phyloP scores from a whole-genome alignment of 108 stramenopile species.

The Cyclotella atomus region DNA sequence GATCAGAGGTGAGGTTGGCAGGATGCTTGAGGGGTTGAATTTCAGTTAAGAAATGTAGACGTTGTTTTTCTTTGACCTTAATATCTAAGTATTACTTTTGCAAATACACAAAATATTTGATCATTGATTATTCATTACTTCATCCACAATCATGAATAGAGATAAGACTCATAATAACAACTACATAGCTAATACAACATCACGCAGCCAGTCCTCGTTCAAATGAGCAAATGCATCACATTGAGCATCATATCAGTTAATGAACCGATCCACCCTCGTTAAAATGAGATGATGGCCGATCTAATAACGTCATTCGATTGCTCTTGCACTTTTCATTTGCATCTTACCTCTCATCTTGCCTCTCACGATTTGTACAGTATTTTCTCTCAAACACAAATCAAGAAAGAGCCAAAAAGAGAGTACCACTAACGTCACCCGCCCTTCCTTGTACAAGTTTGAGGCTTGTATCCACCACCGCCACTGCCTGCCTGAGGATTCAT shows the following conservation, averaged over 20 bases:
- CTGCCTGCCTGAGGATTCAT: constrained; percentile 39
- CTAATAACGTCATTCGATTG: constrained; percentile 10
- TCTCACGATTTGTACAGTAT: neutral
- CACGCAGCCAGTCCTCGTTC: too few species aligned
- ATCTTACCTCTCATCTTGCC: neutral
- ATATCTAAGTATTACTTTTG: too few species aligned
- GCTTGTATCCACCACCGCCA: constrained; percentile 32
- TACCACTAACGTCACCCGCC: constrained; percentile 42
- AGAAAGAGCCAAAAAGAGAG: constrained; percentile 7
- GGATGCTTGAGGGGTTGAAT: constrained; percentile 2
- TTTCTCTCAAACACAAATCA: neutral
- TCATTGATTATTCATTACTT: too few species aligned
- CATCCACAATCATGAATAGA: too few species aligned
- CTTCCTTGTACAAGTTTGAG: constrained; percentile 18
- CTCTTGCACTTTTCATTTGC: neutral
- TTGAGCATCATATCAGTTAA: neutral
- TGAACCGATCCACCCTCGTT: neutral
- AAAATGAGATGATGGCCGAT: neutral
- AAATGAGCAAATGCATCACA: neutral
- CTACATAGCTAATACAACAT: too few species aligned
- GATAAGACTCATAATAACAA: too few species aligned
- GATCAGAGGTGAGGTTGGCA: constrained; percentile 6
- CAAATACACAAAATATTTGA: too few species aligned
- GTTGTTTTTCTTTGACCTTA: too few species aligned
- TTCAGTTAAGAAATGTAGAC: too few species aligned